These are phyloP conservation scores for Ettlia oleoabundans DNA, from an alignment of 139 green algal genomes.

Conservation along the genomic window DNA sequence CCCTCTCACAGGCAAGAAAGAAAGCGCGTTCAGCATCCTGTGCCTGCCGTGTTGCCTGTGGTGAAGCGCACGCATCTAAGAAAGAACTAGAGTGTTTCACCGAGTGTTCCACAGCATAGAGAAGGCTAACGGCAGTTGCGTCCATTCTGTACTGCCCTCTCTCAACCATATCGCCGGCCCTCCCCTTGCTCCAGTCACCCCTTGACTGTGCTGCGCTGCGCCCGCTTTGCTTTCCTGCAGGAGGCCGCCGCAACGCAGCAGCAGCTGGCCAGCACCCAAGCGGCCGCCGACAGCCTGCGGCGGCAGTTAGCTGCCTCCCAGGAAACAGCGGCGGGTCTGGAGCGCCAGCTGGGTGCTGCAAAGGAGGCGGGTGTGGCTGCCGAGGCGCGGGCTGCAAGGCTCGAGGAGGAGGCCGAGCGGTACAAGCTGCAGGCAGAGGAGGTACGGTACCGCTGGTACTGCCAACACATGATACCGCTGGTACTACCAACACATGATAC, in stretches of 20 bases:
- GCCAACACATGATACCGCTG: too few relatives aligned
- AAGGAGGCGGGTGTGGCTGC: neutral
- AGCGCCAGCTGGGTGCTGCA: neutral
- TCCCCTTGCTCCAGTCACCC: too few relatives aligned
- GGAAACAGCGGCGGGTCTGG: neutral
- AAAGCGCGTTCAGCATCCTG: neutral
- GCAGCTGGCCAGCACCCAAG: neutral
- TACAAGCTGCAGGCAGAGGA: slow-evolving; percentile 21
- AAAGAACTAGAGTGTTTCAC: too few relatives aligned
- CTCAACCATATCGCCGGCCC: too few relatives aligned
- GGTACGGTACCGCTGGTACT: neutral
- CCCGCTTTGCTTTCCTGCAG: neutral
- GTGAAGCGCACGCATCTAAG: too few relatives aligned
- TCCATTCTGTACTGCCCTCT: too few relatives aligned
- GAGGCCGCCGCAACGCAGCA: neutral
- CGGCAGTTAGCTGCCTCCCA: neutral
- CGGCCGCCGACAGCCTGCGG: neutral
- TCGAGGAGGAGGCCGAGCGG: neutral
- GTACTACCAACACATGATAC: too few relatives aligned
- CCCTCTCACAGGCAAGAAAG: neutral
- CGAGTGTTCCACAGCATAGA: too few relatives aligned
- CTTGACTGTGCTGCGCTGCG: neutral
- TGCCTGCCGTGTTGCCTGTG: neutral
- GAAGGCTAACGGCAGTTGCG: too few relatives aligned
- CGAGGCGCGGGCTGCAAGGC: neutral